Evolutionary conservation across 257 asterid genomes (phyloP).

Genomic region (Nicotiana paniculata): DNA sequence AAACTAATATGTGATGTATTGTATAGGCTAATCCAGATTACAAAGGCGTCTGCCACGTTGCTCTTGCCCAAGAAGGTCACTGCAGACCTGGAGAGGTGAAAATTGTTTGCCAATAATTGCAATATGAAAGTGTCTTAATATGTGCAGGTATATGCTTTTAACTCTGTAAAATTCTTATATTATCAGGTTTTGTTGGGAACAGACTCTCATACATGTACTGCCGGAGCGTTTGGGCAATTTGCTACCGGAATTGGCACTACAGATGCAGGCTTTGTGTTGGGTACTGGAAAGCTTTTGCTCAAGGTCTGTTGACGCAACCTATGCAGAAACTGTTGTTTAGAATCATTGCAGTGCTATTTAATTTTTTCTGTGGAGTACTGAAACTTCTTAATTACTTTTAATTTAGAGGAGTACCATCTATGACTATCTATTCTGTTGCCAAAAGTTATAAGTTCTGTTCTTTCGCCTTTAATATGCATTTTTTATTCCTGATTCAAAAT

Average conservation of each 20-base stretch:
- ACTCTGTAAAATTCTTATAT: not conserved
- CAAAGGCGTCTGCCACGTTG: constrained; percentile 97
- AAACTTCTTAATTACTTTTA: not conserved
- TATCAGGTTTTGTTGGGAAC: constrained; percentile 81
- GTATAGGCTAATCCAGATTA: constrained; percentile 91
- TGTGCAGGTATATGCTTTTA: not conserved
- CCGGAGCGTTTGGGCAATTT: constrained; percentile 98
- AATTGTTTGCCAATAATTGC: too few relatives aligned
- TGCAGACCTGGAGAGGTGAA: constrained; percentile 96
- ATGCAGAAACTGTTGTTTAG: not conserved
- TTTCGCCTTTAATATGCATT: not conserved
- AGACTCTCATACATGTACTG: constrained; percentile 93
- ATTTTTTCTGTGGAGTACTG: not conserved
- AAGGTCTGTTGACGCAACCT: constrained; percentile 39
- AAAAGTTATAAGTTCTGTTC: not conserved
- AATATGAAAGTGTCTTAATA: too few relatives aligned
- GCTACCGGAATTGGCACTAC: constrained; percentile 95
- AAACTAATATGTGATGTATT: not conserved
- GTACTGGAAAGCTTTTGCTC: constrained; percentile 93
- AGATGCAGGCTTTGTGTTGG: constrained; percentile 92
- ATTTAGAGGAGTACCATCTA: not conserved
- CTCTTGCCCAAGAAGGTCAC: constrained; percentile 99
- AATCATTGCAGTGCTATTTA: not conserved
- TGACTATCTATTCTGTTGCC: not conserved
- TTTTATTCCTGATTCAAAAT: not conserved